Evolutionary conservation across 106 monocot genomes (phyloP).

Genomic region (Platanthera zijinensis): DNA sequence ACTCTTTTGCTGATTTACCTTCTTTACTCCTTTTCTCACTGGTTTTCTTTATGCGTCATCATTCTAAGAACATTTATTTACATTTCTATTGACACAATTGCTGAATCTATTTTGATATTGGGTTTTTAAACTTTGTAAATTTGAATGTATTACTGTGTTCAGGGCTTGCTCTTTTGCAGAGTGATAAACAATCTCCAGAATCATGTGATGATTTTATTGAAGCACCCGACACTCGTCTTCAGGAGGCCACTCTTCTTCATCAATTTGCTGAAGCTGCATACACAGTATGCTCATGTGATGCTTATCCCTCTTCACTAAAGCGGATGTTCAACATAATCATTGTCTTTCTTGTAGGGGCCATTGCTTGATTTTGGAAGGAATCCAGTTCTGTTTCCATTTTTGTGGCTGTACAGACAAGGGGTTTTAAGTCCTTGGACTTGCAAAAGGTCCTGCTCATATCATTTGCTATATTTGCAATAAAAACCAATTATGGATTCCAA

Average conservation of each 20-base stretch:
- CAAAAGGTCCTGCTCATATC: conserved; percentile 36
- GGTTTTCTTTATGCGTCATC: too few relatives aligned
- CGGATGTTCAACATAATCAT: background rate
- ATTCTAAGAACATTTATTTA: background rate
- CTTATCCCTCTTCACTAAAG: background rate
- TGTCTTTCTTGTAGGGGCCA: conserved; percentile 54
- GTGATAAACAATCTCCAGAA: conserved; percentile 30
- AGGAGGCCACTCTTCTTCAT: conserved; percentile 65
- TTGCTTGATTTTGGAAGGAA: conserved; percentile 99
- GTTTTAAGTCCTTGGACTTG: conserved; percentile 84
- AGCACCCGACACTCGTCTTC: conserved; percentile 46
- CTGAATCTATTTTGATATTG: background rate
- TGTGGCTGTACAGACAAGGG: conserved; percentile 89
- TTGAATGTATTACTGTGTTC: conserved; percentile 7
- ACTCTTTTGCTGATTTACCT: too few relatives aligned
- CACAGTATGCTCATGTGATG: conserved; percentile 36
- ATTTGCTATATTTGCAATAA: too few relatives aligned
- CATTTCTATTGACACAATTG: background rate
- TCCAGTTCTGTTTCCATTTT: conserved; percentile 82
- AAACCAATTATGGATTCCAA: too few relatives aligned
- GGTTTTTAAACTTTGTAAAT: background rate
- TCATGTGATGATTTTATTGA: conserved; percentile 35
- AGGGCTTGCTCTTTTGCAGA: conserved; percentile 92
- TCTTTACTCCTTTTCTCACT: too few relatives aligned
- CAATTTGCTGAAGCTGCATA: conserved; percentile 98